A percentile compares a stretch with the other conserved stretches of the same genome.
Evolutionary conservation across 768 basidiomycete genomes (phyloP).

Genomic region (Cubamyces sp.): DNA sequence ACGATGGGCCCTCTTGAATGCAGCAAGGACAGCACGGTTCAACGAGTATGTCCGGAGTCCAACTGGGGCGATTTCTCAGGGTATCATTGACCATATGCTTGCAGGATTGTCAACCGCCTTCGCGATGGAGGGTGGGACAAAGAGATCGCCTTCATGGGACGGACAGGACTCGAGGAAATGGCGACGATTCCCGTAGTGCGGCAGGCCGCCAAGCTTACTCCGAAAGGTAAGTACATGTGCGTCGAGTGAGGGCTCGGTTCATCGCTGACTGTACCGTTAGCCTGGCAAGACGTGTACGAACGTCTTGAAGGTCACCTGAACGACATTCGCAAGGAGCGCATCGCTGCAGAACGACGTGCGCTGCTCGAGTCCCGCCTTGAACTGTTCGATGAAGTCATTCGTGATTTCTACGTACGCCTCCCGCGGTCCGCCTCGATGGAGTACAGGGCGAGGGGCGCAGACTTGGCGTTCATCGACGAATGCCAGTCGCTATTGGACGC

Average conservation of each 20-base stretch:
- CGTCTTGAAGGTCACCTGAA: neutral
- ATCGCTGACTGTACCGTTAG: neutral
- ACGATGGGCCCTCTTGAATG: neutral
- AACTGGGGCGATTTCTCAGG: too few relatives aligned
- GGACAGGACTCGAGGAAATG: neutral
- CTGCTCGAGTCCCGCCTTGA: neutral
- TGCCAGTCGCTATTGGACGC: slow-evolving; percentile 8
- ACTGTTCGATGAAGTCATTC: neutral
- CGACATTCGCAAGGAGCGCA: neutral
- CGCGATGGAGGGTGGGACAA: neutral
- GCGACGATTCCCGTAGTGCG: neutral
- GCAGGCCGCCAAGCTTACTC: neutral
- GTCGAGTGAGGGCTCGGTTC: neutral
- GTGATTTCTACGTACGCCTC: neutral
- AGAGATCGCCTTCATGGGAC: slow-evolving; percentile 4
- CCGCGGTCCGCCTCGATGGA: slow-evolving; percentile 5
- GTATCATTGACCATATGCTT: neutral
- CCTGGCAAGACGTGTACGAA: neutral
- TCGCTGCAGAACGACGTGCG: neutral
- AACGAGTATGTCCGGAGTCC: neutral
- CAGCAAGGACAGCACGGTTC: neutral
- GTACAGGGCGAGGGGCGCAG: neutral
- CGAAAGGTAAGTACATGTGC: neutral
- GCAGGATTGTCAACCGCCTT: neutral
- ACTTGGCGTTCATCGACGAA: slow-evolving; percentile 1